Percentiles rank a stretch among this genome's conserved stretches.
These are phyloP conservation scores for Immersiella caudata DNA, from an alignment of 495 filamentous ascomycete species.

Conservation along the genomic window DNA sequence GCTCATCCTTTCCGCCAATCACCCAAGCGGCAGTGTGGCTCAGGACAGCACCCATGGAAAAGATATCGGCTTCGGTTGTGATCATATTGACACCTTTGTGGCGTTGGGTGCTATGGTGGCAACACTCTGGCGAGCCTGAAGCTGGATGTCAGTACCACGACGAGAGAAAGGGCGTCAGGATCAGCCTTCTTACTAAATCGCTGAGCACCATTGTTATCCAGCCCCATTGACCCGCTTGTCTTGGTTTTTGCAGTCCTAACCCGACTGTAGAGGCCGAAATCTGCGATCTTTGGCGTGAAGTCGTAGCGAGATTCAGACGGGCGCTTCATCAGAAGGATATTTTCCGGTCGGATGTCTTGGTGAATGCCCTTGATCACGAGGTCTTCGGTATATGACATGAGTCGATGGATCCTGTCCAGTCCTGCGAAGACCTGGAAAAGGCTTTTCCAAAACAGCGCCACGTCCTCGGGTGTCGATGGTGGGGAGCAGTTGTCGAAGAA, in stretches of 20 bases:
- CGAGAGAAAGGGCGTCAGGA: not conserved
- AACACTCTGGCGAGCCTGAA: conserved; percentile 23
- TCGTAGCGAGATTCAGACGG: conserved; percentile 27
- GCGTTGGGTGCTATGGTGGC: conserved; percentile 34
- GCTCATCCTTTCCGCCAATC: conserved; percentile 34
- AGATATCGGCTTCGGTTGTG: conserved; percentile 45
- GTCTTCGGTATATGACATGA: conserved; percentile 3
- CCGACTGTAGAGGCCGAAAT: conserved; percentile 40
- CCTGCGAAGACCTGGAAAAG: conserved; percentile 43
- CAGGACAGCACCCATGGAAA: conserved; percentile 50
- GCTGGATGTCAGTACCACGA: not conserved
- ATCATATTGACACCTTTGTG: conserved; percentile 40
- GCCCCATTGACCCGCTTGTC: conserved; percentile 27
- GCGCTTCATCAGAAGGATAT: conserved; percentile 43
- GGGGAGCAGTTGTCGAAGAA: conserved; percentile 38
- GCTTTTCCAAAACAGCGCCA: conserved; percentile 46
- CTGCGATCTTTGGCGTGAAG: conserved; percentile 45
- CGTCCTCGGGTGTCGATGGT: conserved; percentile 39
- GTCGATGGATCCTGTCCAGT: conserved; percentile 44
- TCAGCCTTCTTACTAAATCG: conserved; percentile 27
- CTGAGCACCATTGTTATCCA: conserved; percentile 36
- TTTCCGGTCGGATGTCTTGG: conserved; percentile 46
- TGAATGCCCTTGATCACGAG: conserved; percentile 33
- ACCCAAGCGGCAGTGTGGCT: conserved; percentile 51
- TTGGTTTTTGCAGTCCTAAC: conserved; percentile 26